These are phyloP conservation scores for Aspergillus proliferans DNA, from an alignment of 2,329 filamentous ascomycete genomes.

Conservation along the genomic window DNA sequence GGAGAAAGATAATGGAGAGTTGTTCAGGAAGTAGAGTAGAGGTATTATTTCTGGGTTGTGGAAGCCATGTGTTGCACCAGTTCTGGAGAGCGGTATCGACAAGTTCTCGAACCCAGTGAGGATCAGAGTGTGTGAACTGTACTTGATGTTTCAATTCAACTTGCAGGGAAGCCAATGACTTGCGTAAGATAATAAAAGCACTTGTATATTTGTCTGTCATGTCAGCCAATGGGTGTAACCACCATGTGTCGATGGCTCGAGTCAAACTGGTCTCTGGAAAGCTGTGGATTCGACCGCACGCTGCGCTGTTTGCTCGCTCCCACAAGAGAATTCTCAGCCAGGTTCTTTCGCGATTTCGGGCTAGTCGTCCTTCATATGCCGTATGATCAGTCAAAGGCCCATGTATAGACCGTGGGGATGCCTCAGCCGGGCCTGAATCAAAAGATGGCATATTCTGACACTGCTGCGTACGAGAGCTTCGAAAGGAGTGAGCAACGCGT, in stretches of 20 bases:
- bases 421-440: no score
- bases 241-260: conserved; percentile 20
- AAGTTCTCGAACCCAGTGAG: conserved; percentile 20
- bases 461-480: no score
- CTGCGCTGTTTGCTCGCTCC: conserved; percentile 26
- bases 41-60: not conserved
- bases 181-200: conserved; percentile 22
- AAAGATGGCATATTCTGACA: no score
- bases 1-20: conserved; percentile 14
- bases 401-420: no score
- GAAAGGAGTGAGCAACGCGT: no score
- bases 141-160: conserved; percentile 10
- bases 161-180: conserved; percentile 14
- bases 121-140: conserved; percentile 5
- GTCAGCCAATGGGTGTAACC: conserved; percentile 22
- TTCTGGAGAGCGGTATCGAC: conserved; percentile 15
- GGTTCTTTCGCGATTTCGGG: conserved; percentile 24
- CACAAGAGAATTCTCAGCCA: conserved; percentile 27
- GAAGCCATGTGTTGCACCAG: conserved; percentile 20
- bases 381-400: not conserved
- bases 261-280: conserved; percentile 26
- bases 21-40: conserved; percentile 5
- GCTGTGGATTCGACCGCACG: conserved; percentile 17
- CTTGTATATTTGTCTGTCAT: conserved; percentile 22
- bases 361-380: conserved; percentile 8